A percentile compares a stretch with the other conserved stretches of the same genome.
Evolutionary conservation across 202 grass and related monocot genomes (phyloP).

Genomic region (Eragrostis tef): DNA sequence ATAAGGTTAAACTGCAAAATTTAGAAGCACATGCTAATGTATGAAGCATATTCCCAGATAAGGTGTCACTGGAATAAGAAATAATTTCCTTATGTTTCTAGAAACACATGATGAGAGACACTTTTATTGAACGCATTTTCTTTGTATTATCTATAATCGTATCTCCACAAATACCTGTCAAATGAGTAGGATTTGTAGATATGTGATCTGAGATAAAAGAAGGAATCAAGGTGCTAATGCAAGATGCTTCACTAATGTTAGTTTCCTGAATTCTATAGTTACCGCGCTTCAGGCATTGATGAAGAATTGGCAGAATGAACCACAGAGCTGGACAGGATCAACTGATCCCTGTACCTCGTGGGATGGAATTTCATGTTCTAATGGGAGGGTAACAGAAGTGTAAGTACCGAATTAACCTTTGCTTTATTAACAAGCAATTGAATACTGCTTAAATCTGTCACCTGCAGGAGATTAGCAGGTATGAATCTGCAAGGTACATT

Average conservation of each 20-base stretch:
- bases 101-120: not conserved
- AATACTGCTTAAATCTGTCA: constrained; percentile 30
- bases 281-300: constrained; percentile 60
- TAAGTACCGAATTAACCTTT: constrained; percentile 46
- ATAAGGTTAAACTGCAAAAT: constrained; percentile 12
- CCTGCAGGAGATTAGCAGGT: constrained; percentile 68
- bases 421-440: constrained; percentile 21
- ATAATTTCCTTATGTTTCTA: not conserved
- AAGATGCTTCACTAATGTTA: constrained; percentile 43
- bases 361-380: constrained; percentile 79
- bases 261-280: constrained; percentile 55
- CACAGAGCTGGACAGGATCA: constrained; percentile 69
- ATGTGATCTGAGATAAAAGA: constrained; percentile 38
- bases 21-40: not conserved
- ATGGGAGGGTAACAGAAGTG: constrained; percentile 70
- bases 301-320: constrained; percentile 67
- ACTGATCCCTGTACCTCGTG: constrained; percentile 73
- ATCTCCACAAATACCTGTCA: not conserved
- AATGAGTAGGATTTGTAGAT: constrained; percentile 14
- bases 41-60: constrained; percentile 8
- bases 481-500: constrained; percentile 68
- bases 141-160: constrained; percentile 18
- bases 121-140: constrained; percentile 28
- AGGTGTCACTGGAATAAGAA: constrained; percentile 6
- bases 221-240: constrained; percentile 27